A percentile compares a stretch with the other conserved stretches of the same genome.
These are phyloP conservation scores for Ganoderma sinense DNA, from an alignment of 1,284 basidiomycete genomes.

Conservation along the genomic window DNA sequence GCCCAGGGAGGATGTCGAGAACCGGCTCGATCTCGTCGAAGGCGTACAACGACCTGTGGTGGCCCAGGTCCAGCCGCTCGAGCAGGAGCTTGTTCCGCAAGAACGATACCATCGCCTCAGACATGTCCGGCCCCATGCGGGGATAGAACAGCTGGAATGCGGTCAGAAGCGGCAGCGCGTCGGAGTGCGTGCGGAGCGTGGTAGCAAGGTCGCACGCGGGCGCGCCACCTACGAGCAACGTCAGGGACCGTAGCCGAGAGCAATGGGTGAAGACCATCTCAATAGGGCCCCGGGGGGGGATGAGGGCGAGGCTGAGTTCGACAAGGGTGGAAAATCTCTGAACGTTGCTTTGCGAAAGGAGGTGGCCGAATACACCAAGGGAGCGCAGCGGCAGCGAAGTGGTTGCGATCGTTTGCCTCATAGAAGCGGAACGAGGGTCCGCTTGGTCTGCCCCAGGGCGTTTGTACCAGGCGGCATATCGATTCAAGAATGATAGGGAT, in stretches of 20 bases:
- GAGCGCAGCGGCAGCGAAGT: not conserved
- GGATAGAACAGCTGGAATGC: not conserved
- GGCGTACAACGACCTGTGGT: not conserved
- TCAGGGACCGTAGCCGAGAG: not conserved
- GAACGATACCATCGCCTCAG: not conserved
- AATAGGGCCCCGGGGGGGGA: not conserved
- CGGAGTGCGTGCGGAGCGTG: not conserved
- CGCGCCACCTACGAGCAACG: not conserved
- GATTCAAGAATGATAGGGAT: not conserved
- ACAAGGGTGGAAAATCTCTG: not conserved
- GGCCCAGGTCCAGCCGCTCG: not conserved
- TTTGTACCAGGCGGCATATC: not conserved
- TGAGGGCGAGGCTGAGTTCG: not conserved
- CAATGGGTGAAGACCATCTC: not conserved
- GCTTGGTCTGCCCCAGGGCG: too few relatives aligned
- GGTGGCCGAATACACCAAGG: not conserved
- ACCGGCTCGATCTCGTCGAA: not conserved
- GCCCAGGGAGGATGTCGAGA: not conserved
- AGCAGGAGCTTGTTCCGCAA: not conserved
- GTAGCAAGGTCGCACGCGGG: not conserved
- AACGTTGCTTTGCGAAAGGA: not conserved
- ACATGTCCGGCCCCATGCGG: not conserved
- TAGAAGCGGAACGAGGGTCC: not conserved
- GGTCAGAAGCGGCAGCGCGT: not conserved
- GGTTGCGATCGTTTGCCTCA: not conserved